Conservation (phyloP, 2,329 filamentous ascomycete genomes). For the Clarireedia homoeocarpa region DNA sequence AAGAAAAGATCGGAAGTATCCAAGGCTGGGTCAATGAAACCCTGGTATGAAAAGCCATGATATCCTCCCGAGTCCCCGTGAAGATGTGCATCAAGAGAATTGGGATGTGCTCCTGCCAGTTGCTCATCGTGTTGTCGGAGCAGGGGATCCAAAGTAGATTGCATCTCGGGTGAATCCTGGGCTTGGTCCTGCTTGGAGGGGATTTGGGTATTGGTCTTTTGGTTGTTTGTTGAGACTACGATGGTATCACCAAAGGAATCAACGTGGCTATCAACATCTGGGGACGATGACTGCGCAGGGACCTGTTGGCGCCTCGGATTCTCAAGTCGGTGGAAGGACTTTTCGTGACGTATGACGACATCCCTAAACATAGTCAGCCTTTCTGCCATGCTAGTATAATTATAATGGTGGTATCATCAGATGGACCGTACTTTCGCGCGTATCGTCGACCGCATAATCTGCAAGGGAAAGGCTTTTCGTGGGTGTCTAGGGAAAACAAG, state of each 20-base stretch:
- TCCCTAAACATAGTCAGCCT: constrained; percentile 1
- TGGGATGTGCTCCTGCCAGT: constrained; percentile 1
- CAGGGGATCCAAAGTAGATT: constrained; percentile 9
- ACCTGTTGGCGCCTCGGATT: constrained; percentile 6
- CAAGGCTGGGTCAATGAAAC: constrained; percentile 8
- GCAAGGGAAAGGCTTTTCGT: constrained; percentile 10
- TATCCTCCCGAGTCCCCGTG: not conserved
- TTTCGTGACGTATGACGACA: constrained; percentile 11
- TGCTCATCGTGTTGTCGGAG: constrained; percentile 8
- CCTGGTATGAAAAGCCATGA: constrained; percentile 3
- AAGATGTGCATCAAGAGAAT: not conserved
- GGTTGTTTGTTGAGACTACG: not conserved
- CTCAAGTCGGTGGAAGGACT: constrained; percentile 9
- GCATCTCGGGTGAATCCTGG: constrained; percentile 5
- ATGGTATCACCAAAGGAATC: constrained; percentile 4
- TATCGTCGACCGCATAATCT: constrained; percentile 8
- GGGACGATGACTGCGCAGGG: constrained; percentile 1
- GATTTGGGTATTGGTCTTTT: not conserved
- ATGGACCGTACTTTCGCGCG: constrained; percentile 7
- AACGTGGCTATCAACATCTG: constrained; percentile 1
- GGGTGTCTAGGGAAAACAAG: constrained; percentile 3
- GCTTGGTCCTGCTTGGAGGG: constrained; percentile 1
- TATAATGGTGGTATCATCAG: not conserved
- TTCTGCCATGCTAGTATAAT: not conserved
- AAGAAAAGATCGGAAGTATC: constrained; percentile 5